Percentiles rank a stretch among this genome's conserved stretches.
Evolutionary conservation across 2,329 filamentous ascomycete species (phyloP).

Genomic region (Tetracladium maxilliforme): DNA sequence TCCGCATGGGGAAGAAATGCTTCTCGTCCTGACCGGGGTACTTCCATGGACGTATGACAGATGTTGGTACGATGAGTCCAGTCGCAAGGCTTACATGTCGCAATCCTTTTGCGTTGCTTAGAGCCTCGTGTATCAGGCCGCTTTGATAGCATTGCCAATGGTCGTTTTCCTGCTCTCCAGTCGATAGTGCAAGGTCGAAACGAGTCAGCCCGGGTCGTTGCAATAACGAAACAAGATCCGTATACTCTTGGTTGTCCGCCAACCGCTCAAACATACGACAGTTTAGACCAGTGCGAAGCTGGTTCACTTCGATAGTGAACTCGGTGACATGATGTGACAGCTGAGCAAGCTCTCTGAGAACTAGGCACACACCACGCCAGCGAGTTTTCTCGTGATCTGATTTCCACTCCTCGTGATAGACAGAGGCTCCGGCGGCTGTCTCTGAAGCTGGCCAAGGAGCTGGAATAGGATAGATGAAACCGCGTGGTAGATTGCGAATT

Average conservation of each 20-base stretch:
- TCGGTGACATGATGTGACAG: slow-evolving; percentile 14
- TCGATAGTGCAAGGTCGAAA: slow-evolving; percentile 12
- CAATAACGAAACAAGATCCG: slow-evolving; percentile 9
- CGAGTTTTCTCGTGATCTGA: slow-evolving; percentile 6
- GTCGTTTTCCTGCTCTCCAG: slow-evolving; percentile 3
- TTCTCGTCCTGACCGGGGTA: background rate
- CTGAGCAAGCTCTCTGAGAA: slow-evolving; percentile 12
- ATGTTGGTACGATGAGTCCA: slow-evolving; percentile 3
- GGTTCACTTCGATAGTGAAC: slow-evolving; percentile 16
- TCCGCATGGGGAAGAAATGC: slow-evolving; percentile 9
- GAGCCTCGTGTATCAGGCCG: slow-evolving; percentile 6
- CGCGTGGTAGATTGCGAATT: slow-evolving; percentile 21
- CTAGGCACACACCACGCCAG: slow-evolving; percentile 16
- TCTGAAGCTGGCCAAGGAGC: slow-evolving; percentile 13
- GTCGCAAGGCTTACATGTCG: slow-evolving; percentile 10
- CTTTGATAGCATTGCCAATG: slow-evolving; percentile 5
- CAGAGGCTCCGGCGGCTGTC: background rate
- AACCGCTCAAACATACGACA: slow-evolving; percentile 13
- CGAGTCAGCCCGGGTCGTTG: slow-evolving; percentile 11
- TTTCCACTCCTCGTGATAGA: slow-evolving; percentile 2
- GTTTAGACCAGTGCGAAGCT: slow-evolving; percentile 15
- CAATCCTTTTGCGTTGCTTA: slow-evolving; percentile 8
- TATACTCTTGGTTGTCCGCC: slow-evolving; percentile 9
- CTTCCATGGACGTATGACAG: background rate
- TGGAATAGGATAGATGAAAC: slow-evolving; percentile 22